Evolutionary conservation across 768 basidiomycete genomes (phyloP).

Genomic region (Termitomyces sp.): DNA sequence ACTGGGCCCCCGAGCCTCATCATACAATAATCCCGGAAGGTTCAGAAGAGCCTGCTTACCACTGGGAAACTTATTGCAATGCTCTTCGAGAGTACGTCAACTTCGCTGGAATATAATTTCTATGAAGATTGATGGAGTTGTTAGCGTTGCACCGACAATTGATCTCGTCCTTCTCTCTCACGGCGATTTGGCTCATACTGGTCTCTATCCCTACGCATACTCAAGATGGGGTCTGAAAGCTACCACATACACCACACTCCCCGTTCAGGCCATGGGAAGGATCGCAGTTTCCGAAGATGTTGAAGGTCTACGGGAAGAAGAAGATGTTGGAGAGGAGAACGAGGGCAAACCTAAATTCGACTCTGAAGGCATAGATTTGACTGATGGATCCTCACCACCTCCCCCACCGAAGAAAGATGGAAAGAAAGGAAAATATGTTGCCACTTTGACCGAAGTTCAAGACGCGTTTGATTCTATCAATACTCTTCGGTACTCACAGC

Average conservation of each 20-base stretch:
- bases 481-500: constrained; percentile 92
- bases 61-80: constrained; percentile 67
- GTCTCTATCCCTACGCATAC: constrained; percentile 91
- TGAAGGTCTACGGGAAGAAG: constrained; percentile 75
- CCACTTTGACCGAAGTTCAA: constrained; percentile 82
- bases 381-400: constrained; percentile 27
- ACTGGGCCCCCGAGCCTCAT: constrained; percentile 69
- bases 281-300: constrained; percentile 89
- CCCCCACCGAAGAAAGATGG: constrained; percentile 25
- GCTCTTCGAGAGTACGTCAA: constrained; percentile 62
- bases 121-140: background rate
- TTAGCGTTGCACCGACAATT: constrained; percentile 74
- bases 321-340: constrained; percentile 55
- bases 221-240: constrained; percentile 85
- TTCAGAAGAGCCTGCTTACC: constrained; percentile 30
- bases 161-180: constrained; percentile 94
- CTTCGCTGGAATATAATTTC: background rate
- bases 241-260: constrained; percentile 91
- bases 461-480: constrained; percentile 92
- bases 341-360: constrained; percentile 24
- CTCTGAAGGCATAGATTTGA: constrained; percentile 24
- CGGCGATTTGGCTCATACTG: constrained; percentile 85
- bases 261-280: constrained; percentile 93
- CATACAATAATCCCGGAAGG: constrained; percentile 32
- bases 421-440: constrained; percentile 59